A percentile compares a stretch with the other conserved stretches of the same genome.
phyloP scores from a whole-genome alignment of 768 basidiomycete species.

The Cyclocybe cylindracea region DNA sequence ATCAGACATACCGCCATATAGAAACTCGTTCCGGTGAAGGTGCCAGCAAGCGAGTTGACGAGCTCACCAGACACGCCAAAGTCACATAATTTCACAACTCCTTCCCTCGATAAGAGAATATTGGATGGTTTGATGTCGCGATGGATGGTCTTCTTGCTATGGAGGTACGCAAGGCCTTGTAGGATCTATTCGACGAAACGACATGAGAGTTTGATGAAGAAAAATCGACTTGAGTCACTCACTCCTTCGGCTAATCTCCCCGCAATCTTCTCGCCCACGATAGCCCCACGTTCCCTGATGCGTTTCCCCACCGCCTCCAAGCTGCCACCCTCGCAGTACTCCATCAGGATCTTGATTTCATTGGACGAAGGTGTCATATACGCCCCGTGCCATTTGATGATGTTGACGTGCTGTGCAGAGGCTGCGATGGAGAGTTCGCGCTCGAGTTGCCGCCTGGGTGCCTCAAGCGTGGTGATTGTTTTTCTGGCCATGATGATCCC shows the following conservation, averaged over 20 bases:
- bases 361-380: constrained; percentile 85
- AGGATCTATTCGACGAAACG: constrained; percentile 55
- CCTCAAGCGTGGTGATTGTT: constrained; percentile 88
- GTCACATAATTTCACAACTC: constrained; percentile 89
- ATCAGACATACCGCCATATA: constrained; percentile 91
- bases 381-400: constrained; percentile 90
- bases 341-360: constrained; percentile 96
- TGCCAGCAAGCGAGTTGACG: constrained; percentile 87
- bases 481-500: constrained; percentile 89
- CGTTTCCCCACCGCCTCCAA: constrained; percentile 87
- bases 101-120: constrained; percentile 85
- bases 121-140: constrained; percentile 96
- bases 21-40: constrained; percentile 96
- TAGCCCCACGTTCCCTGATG: constrained; percentile 74
- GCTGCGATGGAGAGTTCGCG: constrained; percentile 92
- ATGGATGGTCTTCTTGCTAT: constrained; percentile 90
- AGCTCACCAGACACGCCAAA: constrained; percentile 98
- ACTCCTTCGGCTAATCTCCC: constrained; percentile 95
- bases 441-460: constrained; percentile 88
- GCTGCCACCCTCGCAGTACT: constrained; percentile 84
- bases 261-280: constrained; percentile 86
- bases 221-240: constrained; percentile 26
- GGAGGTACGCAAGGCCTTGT: constrained; percentile 92
- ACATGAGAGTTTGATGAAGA: constrained; percentile 8
- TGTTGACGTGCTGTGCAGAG: constrained; percentile 80